phyloP scores from a whole-genome alignment of 768 basidiomycete genomes.

The Lentinula sp. region DNA sequence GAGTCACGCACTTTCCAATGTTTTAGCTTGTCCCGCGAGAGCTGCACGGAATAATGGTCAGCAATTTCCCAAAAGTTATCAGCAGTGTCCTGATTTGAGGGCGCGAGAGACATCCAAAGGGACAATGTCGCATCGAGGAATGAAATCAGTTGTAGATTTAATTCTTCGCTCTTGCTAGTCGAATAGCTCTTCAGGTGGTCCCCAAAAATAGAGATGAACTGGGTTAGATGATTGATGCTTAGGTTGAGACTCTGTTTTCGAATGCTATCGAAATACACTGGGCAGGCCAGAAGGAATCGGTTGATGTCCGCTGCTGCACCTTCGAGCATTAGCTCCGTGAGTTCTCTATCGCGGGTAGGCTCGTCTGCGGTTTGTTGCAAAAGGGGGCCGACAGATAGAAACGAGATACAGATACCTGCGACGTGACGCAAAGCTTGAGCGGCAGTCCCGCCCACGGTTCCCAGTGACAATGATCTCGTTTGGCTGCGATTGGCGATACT shows the following conservation, averaged over 20 bases:
- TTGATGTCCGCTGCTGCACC: slow-evolving; percentile 36
- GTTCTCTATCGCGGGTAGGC: slow-evolving; percentile 54
- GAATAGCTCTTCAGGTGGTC: slow-evolving; percentile 47
- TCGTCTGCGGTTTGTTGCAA: slow-evolving; percentile 55
- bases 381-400: slow-evolving; percentile 58
- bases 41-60: slow-evolving; percentile 43
- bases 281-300: slow-evolving; percentile 54
- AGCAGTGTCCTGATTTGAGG: slow-evolving; percentile 26
- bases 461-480: slow-evolving; percentile 18
- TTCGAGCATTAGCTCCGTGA: slow-evolving; percentile 46
- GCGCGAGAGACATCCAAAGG: slow-evolving; percentile 41
- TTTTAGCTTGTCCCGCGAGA: slow-evolving; percentile 33
- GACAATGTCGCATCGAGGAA: slow-evolving; percentile 60
- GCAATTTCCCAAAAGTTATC: slow-evolving; percentile 43
- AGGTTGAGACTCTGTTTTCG: slow-evolving; percentile 51
- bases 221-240: slow-evolving; percentile 40
- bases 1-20: slow-evolving; percentile 68
- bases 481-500: slow-evolving; percentile 36
- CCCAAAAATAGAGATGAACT: slow-evolving; percentile 48
- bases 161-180: slow-evolving; percentile 44
- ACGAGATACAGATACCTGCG: slow-evolving; percentile 47
- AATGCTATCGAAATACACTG: slow-evolving; percentile 49
- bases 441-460: slow-evolving; percentile 13
- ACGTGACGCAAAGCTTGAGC: slow-evolving; percentile 25
- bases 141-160: slow-evolving; percentile 49